Percentiles rank a stretch among this genome's conserved stretches.
phyloP scores from a whole-genome alignment of 2,329 filamentous ascomycete genomes.

The Trichoderma koningiopsis region DNA sequence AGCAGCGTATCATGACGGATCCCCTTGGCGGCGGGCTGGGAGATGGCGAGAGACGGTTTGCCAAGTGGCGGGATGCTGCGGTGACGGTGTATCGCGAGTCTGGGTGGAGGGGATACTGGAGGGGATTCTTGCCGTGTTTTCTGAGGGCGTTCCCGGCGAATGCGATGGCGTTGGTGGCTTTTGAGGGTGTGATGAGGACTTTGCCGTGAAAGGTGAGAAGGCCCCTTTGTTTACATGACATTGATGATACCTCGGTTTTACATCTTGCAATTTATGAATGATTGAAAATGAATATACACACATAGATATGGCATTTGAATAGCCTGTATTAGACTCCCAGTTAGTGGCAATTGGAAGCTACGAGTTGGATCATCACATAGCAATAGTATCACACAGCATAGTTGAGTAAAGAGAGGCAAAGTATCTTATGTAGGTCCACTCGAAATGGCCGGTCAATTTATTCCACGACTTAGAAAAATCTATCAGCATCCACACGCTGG shows the following conservation, averaged over 20 bases:
- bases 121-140: constrained; percentile 93
- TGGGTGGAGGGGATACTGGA: constrained; percentile 83
- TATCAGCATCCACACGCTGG: constrained; percentile 10
- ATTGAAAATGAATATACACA: background rate
- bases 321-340: background rate
- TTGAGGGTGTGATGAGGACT: constrained; percentile 84
- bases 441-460: constrained; percentile 38
- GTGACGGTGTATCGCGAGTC: constrained; percentile 72
- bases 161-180: constrained; percentile 88
- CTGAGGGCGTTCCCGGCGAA: constrained; percentile 93
- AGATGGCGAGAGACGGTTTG: constrained; percentile 70
- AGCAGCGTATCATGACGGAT: constrained; percentile 97
- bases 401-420: background rate
- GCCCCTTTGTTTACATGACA: background rate
- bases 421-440: constrained; percentile 9
- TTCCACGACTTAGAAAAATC: constrained; percentile 13
- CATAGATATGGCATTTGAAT: background rate
- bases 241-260: constrained; percentile 5
- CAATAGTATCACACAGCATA: background rate
- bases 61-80: constrained; percentile 78
- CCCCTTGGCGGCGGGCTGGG: constrained; percentile 70
- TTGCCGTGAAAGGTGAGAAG: constrained; percentile 46
- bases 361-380: background rate
- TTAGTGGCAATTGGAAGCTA: background rate
- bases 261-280: background rate